Base-by-base conservation (phyloP, 768 basidiomycete genomes). In the Termitomyces eurrhizus region DNA sequence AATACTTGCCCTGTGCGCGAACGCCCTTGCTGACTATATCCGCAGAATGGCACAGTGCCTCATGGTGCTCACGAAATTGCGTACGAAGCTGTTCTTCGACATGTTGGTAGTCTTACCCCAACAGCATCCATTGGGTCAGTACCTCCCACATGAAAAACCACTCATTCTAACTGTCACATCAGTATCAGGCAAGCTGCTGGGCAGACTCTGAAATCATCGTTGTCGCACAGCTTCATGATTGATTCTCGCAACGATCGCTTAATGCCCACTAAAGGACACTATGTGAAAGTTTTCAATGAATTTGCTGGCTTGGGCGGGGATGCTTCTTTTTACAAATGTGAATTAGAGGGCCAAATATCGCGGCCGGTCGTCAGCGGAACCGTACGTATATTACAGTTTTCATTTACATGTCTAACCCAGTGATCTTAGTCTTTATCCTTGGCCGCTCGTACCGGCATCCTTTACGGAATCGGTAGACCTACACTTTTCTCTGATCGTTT, bases 171-270 rank as follows among this genome's bases (percentile, higher is more conserved):
- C 46, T 45, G 46, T 32, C 16, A 29, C 24, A 46, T 35, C 64
- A 95, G 93, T 60, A 90, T 96, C 57, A 87, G 97, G 36, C 84
- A 91, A 68, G 81, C 89, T 1, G 94, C 95, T 0, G 92, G 93
- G 0, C 83, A 85, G 26, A 83, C 87, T 0, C 70, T 86, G 62
- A 98, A 98, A 73, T 94, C 94, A 0, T 83, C 93, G 0, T 48
- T 98, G 2, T 88, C 87, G 13, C 92, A 98, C 67, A 85, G 85
- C 0, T 93, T 84, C 73, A 76, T 82, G 2, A 75, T 82, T 16
- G 93, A 98, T 72, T 90, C 87, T 3, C 82, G 94, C 8, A 86
- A 94, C 68, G 87, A 90, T 70, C 73, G 74, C 16, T 81, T 90
- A 58, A 74, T 81, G 29, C 85, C 85, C 4, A 85, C 88, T 1